Evolutionary conservation across 208 protist species (phyloP).

Genomic region (Lotmaria passim): DNA sequence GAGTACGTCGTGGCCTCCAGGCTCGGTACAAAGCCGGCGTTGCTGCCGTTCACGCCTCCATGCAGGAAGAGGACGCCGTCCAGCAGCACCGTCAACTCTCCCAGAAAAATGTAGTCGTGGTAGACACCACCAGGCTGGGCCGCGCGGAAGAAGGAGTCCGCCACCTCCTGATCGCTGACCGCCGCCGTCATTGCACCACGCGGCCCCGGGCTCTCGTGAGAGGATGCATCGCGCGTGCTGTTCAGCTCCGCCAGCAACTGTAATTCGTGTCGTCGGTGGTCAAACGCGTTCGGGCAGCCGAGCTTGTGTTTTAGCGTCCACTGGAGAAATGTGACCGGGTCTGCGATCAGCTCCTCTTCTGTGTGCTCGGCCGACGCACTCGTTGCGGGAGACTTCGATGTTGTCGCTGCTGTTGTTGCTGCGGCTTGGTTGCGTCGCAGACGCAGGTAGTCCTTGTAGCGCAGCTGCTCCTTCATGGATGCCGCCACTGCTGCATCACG

Average conservation of each 20-base stretch:
- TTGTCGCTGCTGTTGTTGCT: neutral
- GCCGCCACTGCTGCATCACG: neutral
- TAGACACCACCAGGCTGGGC: conserved; percentile 71
- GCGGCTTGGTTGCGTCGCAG: neutral
- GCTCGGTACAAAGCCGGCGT: conserved; percentile 74
- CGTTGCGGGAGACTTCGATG: neutral
- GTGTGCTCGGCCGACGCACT: conserved; percentile 3
- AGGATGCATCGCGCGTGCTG: neutral
- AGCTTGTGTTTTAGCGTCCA: conserved; percentile 78
- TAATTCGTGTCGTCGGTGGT: conserved; percentile 68
- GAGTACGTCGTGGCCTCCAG: conserved; percentile 25
- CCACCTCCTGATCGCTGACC: conserved; percentile 60
- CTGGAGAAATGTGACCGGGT: conserved; percentile 54
- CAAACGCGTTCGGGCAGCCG: conserved; percentile 66
- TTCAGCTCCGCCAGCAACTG: conserved; percentile 34
- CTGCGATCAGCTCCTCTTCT: conserved; percentile 9
- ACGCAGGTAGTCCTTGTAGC: conserved; percentile 26
- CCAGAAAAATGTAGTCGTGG: conserved; percentile 72
- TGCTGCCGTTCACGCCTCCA: conserved; percentile 67
- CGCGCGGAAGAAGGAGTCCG: conserved; percentile 67
- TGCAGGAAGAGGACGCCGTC: conserved; percentile 87
- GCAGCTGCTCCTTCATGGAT: conserved; percentile 17
- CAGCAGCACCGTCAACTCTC: conserved; percentile 55
- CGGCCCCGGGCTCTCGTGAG: neutral
- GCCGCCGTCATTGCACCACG: neutral